A percentile compares a stretch with the other conserved stretches of the same genome.
phyloP scores from a whole-genome alignment of 2,329 filamentous ascomycete species.

The Clonostachys solani region DNA sequence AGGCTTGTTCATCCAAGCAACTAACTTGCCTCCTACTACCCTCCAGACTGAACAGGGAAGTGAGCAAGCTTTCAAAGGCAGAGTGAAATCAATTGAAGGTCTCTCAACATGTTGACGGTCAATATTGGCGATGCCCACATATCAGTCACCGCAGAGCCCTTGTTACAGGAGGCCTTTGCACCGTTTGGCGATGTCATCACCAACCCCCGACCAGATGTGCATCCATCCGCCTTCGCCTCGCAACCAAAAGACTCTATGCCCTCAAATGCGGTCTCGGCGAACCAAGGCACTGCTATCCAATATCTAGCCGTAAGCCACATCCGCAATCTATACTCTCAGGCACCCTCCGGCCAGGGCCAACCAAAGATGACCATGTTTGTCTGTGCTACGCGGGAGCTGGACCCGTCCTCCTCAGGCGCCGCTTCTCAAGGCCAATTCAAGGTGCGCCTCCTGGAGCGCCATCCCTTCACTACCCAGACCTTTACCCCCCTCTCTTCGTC shows the following conservation, averaged over 20 bases:
- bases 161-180: slow-evolving; percentile 66
- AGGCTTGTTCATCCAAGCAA: too few species aligned
- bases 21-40: too few species aligned
- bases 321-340: slow-evolving; percentile 63
- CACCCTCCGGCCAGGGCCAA: slow-evolving; percentile 48
- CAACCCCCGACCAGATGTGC: slow-evolving; percentile 60
- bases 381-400: slow-evolving; percentile 45
- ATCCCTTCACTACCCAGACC: slow-evolving; percentile 92
- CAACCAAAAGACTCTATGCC: slow-evolving; percentile 26
- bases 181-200: slow-evolving; percentile 80
- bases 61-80: too few species aligned
- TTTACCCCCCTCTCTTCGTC: slow-evolving; percentile 71
- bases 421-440: slow-evolving; percentile 38
- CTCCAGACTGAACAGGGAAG: too few species aligned
- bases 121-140: slow-evolving; percentile 14
- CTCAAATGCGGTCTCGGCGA: slow-evolving; percentile 55
- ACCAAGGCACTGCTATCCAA: slow-evolving; percentile 87
- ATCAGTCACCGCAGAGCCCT: slow-evolving; percentile 53
- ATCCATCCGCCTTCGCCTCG: slow-evolving; percentile 40
- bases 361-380: slow-evolving; percentile 86
- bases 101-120: slow-evolving; percentile 9
- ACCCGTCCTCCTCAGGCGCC: slow-evolving; percentile 2
- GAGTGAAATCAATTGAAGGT: too few species aligned
- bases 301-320: slow-evolving; percentile 77
- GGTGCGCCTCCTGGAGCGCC: slow-evolving; percentile 75